Base-by-base conservation (phyloP, 2,329 filamentous ascomycete genomes). In the Fusarium ambrosium region DNA sequence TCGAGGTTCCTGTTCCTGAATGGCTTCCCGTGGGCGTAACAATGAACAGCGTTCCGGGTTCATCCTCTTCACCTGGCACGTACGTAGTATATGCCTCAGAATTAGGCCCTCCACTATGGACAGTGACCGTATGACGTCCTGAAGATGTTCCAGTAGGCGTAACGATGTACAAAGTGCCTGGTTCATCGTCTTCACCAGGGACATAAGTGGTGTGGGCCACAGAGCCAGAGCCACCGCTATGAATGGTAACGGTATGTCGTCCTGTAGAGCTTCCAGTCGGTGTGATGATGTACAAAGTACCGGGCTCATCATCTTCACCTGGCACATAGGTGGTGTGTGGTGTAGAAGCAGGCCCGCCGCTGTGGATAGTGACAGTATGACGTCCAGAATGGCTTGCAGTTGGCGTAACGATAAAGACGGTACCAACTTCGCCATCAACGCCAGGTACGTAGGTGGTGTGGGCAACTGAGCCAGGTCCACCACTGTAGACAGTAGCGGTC, bases 91-190 rank as follows among this genome's bases (percentile, higher is more conserved):
- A 18, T n/a, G 41, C 32, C n/a, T 18, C 43, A 4, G 53, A 37
- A 16, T 2, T 20, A 6, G 53, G 16, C 2, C 53, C 53, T 3
- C 56, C 56, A 6, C 56, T 34, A n/a, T 37, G 36, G 3, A 59
- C 16, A 27, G 56, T 59, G 6, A 59, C 56, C 9, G 34, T 59
- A 0, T 36, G 32, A 13, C 55, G 20, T 16, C 34, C 55, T 8
- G 55, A 8, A 4, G 55, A n/a, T 4, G 13, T 14, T 11, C 41
- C 20, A 4, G 70, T 73, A 2, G 70, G 70, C 0, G 70, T 72
- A 5, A 70, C 45, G 1, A 72, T 34, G 0, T 73, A 41, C 4
- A 73, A 20, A 1, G 70, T 70, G 0, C 66, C 71, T 2, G 71
- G 48, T 1, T 58, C 66, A 1, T 60, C 67, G 0, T 62, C 41